Conservation (phyloP, 2,329 filamentous ascomycete genomes). For the Ascochyta koolunga region DNA sequence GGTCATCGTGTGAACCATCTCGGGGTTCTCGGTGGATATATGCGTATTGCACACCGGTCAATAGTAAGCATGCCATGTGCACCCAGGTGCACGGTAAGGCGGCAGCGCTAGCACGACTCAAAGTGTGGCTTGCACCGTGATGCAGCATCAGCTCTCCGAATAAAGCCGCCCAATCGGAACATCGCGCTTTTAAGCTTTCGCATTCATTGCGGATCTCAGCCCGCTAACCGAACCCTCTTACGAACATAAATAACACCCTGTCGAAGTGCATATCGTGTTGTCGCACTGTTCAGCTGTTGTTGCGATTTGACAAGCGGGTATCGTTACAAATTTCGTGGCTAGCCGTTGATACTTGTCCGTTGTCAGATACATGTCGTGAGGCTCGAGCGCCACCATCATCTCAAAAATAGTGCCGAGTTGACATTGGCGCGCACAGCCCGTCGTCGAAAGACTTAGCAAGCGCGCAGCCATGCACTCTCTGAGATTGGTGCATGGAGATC, state of each 20-base stretch:
- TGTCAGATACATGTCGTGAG: slow-evolving; percentile 10
- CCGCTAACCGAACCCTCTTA: not conserved
- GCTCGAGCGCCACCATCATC: slow-evolving; percentile 6
- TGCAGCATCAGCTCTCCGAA: slow-evolving; percentile 9
- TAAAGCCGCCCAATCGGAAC: slow-evolving; percentile 4
- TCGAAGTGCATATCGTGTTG: not conserved
- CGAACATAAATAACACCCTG: not conserved
- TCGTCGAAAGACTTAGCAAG: not conserved
- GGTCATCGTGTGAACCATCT: slow-evolving; percentile 2
- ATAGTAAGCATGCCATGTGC: slow-evolving; percentile 17
- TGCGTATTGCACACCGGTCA: slow-evolving; percentile 6
- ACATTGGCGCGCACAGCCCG: slow-evolving; percentile 7
- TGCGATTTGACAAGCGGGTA: not conserved
- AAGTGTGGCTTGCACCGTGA: slow-evolving; percentile 14
- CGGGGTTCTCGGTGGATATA: slow-evolving; percentile 8
- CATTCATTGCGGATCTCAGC: not conserved
- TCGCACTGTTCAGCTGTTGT: not conserved
- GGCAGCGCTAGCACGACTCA: slow-evolving; percentile 18
- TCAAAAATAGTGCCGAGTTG: slow-evolving; percentile 11
- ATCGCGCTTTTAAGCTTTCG: not conserved
- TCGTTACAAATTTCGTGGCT: not conserved
- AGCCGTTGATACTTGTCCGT: slow-evolving; percentile 1
- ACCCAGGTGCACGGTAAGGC: slow-evolving; percentile 16
- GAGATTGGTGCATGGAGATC: slow-evolving; percentile 7
- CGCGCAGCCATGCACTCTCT: not conserved